phyloP scores from a whole-genome alignment of 1,284 basidiomycete genomes.

The Cryptococcus sp. region DNA sequence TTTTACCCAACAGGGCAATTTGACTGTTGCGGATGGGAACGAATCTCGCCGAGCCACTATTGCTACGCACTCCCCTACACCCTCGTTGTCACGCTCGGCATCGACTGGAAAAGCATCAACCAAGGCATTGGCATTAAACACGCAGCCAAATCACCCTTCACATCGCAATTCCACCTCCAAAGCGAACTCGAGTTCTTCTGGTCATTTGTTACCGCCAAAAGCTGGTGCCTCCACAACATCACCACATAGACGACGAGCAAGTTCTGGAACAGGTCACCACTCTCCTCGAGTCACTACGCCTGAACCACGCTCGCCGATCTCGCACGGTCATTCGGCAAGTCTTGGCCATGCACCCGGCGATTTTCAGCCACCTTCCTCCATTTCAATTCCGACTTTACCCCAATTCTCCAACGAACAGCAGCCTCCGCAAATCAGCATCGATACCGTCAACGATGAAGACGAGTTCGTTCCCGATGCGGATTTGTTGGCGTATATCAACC shows the following conservation, averaged over 20 bases:
- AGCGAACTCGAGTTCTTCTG: slow-evolving; percentile 5
- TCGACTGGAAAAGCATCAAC: slow-evolving; percentile 28
- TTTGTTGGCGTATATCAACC: slow-evolving; percentile 24
- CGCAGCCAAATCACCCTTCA: slow-evolving; percentile 13
- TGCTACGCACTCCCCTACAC: slow-evolving; percentile 4
- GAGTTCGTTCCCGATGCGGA: slow-evolving; percentile 12
- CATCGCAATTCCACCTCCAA: slow-evolving; percentile 34
- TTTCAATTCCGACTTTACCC: neutral
- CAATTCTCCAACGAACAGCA: neutral
- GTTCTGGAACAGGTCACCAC: neutral
- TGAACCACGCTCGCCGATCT: neutral
- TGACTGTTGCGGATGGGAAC: neutral
- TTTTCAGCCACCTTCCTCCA: neutral
- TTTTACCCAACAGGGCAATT: slow-evolving; percentile 9
- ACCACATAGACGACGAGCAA: neutral
- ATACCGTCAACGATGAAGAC: neutral
- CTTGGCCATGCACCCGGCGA: neutral
- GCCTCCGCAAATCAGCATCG: neutral
- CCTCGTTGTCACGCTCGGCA: slow-evolving; percentile 15
- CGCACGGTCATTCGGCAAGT: neutral
- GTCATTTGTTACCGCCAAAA: neutral
- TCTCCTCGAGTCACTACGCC: neutral
- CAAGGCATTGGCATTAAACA: slow-evolving; percentile 32
- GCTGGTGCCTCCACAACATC: neutral
- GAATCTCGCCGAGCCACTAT: slow-evolving; percentile 25